Base-by-base conservation (phyloP, 257 asterid genomes). In the Anisodus acutangulus region DNA sequence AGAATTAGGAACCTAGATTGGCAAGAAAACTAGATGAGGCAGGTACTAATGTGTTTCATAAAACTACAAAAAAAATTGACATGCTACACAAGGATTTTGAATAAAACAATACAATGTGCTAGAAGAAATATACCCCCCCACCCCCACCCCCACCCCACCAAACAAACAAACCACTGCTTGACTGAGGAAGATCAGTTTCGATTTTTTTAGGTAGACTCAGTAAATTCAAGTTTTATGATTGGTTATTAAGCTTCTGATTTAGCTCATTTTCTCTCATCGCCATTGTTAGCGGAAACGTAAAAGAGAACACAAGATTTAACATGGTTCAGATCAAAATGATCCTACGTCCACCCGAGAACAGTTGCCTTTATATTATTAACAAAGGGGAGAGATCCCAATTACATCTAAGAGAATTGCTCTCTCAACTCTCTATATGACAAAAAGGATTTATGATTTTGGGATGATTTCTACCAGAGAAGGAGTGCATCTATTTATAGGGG, bases 1-100 rank as follows among this genome's bases (percentile, higher is more conserved):
- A 45, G 99, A 92, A 92, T 96, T 96, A 35, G 99, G 99, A 63
- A 96, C 98, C 99, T 96, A 84, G 57, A 63, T 63, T 57, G 58
- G 49, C 60, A 39, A 82, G 68, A 64, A 66, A 63, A 22, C 58
- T 79, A 68, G 16, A 79, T 31, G 55, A 74, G 66, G 16, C 59
- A 62, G 2, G 79, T 47, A 79, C 11, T 7, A 22, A 72, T 45
- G 39, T 8, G 67, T 43, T 66, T 55, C 71, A 3, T 53, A 60
- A 31, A 39, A 31, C 76, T 64, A 16, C 78, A 51, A 22, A 49
- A 78, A 64, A 64, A 31, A 82, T 10, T 64, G 63, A 66, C 67
- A 49, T 49, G 70, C 54, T 64, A 45, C 66, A 82, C 63, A 43
- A 19, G 62, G 55, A 67, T 53, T 0, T 53, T 35, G 54, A 82